phyloP scores from a whole-genome alignment of 2,329 filamentous ascomycete genomes.

The Cladosporium cucumerinum region DNA sequence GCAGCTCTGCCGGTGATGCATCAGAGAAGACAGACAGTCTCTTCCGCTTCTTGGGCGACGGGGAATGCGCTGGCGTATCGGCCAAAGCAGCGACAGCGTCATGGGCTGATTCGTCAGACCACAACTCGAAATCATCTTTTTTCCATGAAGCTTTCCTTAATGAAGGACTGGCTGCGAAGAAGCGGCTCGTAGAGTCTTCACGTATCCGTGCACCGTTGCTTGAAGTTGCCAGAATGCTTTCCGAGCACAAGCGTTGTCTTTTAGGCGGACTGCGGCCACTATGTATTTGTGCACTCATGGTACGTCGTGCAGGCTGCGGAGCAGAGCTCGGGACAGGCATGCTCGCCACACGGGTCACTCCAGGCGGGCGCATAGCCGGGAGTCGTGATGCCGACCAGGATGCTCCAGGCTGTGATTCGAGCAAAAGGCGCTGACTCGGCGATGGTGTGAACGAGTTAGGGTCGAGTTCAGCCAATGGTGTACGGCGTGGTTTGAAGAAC shows the following conservation, averaged over 20 bases:
- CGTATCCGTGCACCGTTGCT: slow-evolving; percentile 24
- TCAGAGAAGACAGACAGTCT: slow-evolving; percentile 30
- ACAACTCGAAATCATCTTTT: slow-evolving; percentile 43
- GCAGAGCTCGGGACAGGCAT: slow-evolving; percentile 38
- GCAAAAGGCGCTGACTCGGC: slow-evolving; percentile 59
- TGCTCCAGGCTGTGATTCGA: slow-evolving; percentile 52
- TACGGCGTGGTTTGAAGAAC: slow-evolving; percentile 63
- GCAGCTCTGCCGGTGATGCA: background rate
- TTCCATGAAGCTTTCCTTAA: slow-evolving; percentile 34
- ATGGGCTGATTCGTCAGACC: slow-evolving; percentile 48
- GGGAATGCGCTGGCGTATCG: slow-evolving; percentile 18
- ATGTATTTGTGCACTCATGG: slow-evolving; percentile 35
- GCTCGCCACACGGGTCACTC: slow-evolving; percentile 18
- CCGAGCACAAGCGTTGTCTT: slow-evolving; percentile 45
- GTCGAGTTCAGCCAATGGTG: slow-evolving; percentile 64
- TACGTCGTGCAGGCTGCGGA: slow-evolving; percentile 42
- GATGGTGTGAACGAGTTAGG: slow-evolving; percentile 66
- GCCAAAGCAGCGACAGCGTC: slow-evolving; percentile 40
- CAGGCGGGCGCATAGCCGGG: slow-evolving; percentile 25
- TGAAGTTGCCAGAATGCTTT: slow-evolving; percentile 33
- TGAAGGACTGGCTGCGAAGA: slow-evolving; percentile 43
- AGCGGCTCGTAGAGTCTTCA: slow-evolving; percentile 42
- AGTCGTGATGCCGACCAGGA: slow-evolving; percentile 56
- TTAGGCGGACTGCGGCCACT: slow-evolving; percentile 35
- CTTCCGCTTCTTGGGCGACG: slow-evolving; percentile 29